Conservation (phyloP, 2,329 filamentous ascomycete species). For the Penicillium frequentans region DNA sequence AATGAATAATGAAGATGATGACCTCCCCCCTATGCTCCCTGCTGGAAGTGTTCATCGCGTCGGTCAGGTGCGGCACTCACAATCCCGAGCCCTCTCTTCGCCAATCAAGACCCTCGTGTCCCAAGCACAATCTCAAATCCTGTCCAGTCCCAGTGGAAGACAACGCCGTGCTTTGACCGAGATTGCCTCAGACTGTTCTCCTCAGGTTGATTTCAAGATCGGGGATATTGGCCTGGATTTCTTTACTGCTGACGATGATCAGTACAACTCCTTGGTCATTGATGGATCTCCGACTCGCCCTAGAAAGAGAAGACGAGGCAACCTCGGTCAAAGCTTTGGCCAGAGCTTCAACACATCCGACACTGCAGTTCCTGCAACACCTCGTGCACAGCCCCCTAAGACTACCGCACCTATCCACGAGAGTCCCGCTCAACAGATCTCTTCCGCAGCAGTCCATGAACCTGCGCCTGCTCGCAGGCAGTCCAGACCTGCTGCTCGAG, state of each 20-base stretch:
- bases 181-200: conserved; percentile 45
- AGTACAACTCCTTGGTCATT: conserved; percentile 36
- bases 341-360: conserved; percentile 31
- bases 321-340: conserved; percentile 32
- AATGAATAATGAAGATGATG: conserved; percentile 37
- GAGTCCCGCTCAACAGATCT: conserved; percentile 11
- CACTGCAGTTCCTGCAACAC: conserved; percentile 28
- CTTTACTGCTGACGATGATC: conserved; percentile 40
- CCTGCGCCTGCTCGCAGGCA: conserved; percentile 20
- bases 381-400: conserved; percentile 21
- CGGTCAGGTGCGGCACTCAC: conserved; percentile 20
- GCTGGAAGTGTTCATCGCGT: conserved; percentile 12
- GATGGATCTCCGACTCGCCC: conserved; percentile 34
- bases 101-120: conserved; percentile 27
- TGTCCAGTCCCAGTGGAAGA: conserved; percentile 41
- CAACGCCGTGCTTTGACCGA: conserved; percentile 41
- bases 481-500: conserved; percentile 22
- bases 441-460: conserved; percentile 10
- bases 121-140: conserved; percentile 23
- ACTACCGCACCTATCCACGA: conserved; percentile 15
- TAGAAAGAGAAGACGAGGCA: conserved; percentile 39
- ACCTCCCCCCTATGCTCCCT: conserved; percentile 35
- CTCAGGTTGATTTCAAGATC: conserved; percentile 33
- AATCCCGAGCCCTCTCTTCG: conserved; percentile 23
- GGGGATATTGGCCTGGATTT: conserved; percentile 37